Base-by-base conservation (phyloP, 352 stramenopile genomes). In the Phytophthora pseudosyringae region DNA sequence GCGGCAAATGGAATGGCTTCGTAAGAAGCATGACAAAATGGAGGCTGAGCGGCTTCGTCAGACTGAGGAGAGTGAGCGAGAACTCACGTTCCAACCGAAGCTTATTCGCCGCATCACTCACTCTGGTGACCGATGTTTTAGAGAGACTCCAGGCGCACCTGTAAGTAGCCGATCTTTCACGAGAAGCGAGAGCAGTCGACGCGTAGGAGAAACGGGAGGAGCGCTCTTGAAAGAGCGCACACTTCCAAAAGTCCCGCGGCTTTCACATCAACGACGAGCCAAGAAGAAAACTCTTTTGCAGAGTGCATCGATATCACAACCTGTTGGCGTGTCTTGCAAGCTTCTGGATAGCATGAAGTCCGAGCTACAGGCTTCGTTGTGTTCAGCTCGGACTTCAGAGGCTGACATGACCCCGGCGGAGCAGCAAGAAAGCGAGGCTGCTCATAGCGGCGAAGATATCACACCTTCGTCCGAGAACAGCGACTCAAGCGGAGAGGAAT, bases 11-110 rank as follows among this genome's bases (percentile, higher is more conserved):
- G 78, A 93, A 64, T 93, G 85, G 84, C 71, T 95, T 12, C 56
- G 66, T 29, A 90, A 90, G 69, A 95, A 93, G 31, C 77, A 91
- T 26, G 81, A 92, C 28, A 92, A 92, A 55, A 69, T 90, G 54
- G 83, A 84, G 31, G 74, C 67, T 9, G 84, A 93, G 56, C 76
- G 81, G 18, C 71, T 76, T 29, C 78, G 86, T 0, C 85, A 93
- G 31, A 73, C 78, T 6, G 78, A 89, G 35, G 86, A 93, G 52
- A 90, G 76, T 15, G 80, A 90, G 21, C 84, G 86, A 55, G 86
- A 95, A 51, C 75, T 95, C 15, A 95, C 86, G 18, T 95, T 95
- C 61, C 83, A 90, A 49, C 86, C 86, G 12, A 93, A 95, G 49
- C 71, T 95, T 29, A 77, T 94, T 25, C 83, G 86, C 4, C 80